phyloP scores from a whole-genome alignment of 2,329 filamentous ascomycete species.

The Paraconiothyrium brasiliense region DNA sequence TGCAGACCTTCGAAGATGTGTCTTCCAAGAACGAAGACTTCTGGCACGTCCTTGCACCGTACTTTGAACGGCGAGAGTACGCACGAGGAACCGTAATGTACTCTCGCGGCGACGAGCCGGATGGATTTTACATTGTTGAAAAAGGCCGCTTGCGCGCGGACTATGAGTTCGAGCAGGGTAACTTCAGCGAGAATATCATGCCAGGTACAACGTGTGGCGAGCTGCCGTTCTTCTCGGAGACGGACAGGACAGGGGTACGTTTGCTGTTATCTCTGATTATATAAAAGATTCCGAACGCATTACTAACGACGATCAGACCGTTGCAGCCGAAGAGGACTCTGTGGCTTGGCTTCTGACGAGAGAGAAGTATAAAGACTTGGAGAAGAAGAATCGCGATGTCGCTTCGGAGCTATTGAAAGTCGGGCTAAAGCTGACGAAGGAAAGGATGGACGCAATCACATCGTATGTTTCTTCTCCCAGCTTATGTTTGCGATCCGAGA shows the following conservation, averaged over 20 bases:
- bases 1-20: slow-evolving; percentile 93
- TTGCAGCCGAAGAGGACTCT: slow-evolving; percentile 81
- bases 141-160: slow-evolving; percentile 88
- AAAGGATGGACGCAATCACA: slow-evolving; percentile 82
- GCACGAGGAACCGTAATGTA: slow-evolving; percentile 78
- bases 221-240: slow-evolving; percentile 94
- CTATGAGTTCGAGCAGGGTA: slow-evolving; percentile 89
- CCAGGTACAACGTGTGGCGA: slow-evolving; percentile 96
- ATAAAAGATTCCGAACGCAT: background rate
- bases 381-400: slow-evolving; percentile 77
- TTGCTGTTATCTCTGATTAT: background rate
- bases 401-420: slow-evolving; percentile 85
- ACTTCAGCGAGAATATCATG: slow-evolving; percentile 89
- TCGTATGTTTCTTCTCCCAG: slow-evolving; percentile 54
- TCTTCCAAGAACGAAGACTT: slow-evolving; percentile 91
- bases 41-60: slow-evolving; percentile 83
- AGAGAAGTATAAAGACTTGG: slow-evolving; percentile 76
- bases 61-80: slow-evolving; percentile 77
- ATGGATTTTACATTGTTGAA: slow-evolving; percentile 91
- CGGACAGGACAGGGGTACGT: slow-evolving; percentile 74
- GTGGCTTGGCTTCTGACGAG: slow-evolving; percentile 83
- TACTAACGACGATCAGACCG: slow-evolving; percentile 59
- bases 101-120: slow-evolving; percentile 75
- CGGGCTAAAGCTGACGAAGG: slow-evolving; percentile 91
- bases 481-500: background rate